These are phyloP conservation scores for Grigorovia transvaalensis DNA, from an alignment of 805 yeast species.

Conservation along the genomic window DNA sequence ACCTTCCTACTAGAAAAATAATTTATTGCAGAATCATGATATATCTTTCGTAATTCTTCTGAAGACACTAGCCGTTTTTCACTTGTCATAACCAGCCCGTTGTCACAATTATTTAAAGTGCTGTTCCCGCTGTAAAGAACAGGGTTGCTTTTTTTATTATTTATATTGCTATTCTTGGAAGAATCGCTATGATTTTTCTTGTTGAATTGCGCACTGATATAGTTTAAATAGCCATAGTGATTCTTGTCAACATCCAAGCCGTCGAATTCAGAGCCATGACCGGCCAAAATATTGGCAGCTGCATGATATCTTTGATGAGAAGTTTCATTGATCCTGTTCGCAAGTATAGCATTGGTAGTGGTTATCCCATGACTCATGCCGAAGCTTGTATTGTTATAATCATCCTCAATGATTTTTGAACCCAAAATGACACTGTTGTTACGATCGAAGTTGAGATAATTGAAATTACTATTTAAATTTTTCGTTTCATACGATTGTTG, in stretches of 20 bases:
- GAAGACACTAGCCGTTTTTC: conserved; percentile 33
- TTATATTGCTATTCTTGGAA: neutral
- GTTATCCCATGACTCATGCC: neutral
- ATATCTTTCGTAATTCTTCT: conserved; percentile 41
- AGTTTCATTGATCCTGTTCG: too few relatives aligned
- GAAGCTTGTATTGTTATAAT: neutral
- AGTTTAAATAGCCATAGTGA: conserved; percentile 7
- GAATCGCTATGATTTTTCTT: neutral
- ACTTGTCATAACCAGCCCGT: neutral
- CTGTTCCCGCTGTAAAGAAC: neutral
- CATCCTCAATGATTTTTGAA: neutral
- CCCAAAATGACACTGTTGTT: neutral
- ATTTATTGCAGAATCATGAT: conserved; percentile 34
- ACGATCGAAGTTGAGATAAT: neutral
- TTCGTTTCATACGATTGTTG: neutral
- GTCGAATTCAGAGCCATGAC: neutral
- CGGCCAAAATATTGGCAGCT: neutral
- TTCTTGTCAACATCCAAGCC: neutral
- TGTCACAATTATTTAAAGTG: neutral
- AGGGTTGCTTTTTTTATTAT: neutral
- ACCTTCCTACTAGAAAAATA: conserved; percentile 47
- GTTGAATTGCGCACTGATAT: conserved; percentile 3
- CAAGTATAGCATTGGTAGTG: too few relatives aligned
- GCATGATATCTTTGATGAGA: neutral
- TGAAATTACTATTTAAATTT: neutral